These are phyloP conservation scores for Hyphopichia khmerensis DNA, from an alignment of 1,139 yeast species.

Conservation along the genomic window DNA sequence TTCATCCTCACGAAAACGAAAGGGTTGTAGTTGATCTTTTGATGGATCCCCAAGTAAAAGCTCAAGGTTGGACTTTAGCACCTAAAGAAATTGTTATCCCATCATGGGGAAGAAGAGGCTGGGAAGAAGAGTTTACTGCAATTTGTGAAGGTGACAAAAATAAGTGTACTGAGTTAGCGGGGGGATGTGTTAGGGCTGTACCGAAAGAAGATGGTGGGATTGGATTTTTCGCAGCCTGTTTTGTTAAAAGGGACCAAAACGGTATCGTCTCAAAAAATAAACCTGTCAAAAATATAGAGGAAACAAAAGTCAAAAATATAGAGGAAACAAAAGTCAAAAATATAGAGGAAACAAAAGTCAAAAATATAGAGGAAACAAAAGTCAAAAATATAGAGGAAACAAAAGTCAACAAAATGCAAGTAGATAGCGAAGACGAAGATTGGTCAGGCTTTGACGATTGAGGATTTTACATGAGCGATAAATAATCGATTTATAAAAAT, in stretches of 20 bases:
- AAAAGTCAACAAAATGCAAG: too few relatives aligned
- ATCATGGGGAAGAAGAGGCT: constrained; percentile 83
- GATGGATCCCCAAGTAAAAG: constrained; percentile 57
- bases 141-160: constrained; percentile 43
- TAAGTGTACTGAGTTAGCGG: constrained; percentile 58
- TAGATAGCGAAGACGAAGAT: neutral
- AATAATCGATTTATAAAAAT: too few relatives aligned
- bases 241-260: constrained; percentile 30
- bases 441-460: neutral
- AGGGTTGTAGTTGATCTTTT: constrained; percentile 79
- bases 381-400: neutral
- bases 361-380: neutral
- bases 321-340: neutral
- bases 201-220: constrained; percentile 95
- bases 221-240: constrained; percentile 92
- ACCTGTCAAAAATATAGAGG: too few relatives aligned
- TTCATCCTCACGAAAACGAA: constrained; percentile 92
- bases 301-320: neutral
- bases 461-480: too few relatives aligned
- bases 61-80: constrained; percentile 76
- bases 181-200: constrained; percentile 80
- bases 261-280: too few relatives aligned
- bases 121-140: constrained; percentile 59
- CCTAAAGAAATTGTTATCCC: constrained; percentile 67
- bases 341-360: too few relatives aligned